Evolutionary conservation across 1,284 basidiomycete species (phyloP).

Genomic region (Trichosporon sp.): DNA sequence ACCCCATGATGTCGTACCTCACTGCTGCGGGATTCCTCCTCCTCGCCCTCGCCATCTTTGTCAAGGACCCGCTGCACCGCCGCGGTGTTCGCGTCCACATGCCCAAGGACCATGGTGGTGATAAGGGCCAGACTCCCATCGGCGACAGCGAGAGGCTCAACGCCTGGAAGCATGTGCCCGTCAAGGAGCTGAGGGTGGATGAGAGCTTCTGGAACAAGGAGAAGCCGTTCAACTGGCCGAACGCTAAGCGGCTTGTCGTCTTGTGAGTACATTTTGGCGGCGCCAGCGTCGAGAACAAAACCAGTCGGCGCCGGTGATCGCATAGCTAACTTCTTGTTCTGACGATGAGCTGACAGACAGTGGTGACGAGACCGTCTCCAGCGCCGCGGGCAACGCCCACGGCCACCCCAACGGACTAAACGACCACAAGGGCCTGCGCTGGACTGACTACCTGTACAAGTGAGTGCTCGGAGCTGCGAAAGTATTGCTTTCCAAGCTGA

Average conservation of each 20-base stretch:
- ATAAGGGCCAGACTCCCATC: background rate
- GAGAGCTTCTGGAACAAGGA: background rate
- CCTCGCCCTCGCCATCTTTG: background rate
- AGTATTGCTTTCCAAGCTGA: too few relatives aligned
- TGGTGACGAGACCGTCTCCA: background rate
- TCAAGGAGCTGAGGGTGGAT: background rate
- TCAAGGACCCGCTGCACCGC: background rate
- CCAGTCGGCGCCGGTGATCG: too few relatives aligned
- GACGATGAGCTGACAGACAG: background rate
- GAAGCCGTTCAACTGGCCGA: background rate
- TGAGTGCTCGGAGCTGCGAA: background rate
- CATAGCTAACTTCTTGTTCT: too few relatives aligned
- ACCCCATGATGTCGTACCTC: background rate
- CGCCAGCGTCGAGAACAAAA: too few relatives aligned
- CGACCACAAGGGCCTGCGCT: background rate
- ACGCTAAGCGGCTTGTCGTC: background rate
- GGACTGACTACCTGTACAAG: background rate
- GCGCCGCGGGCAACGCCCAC: background rate
- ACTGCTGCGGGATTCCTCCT: background rate
- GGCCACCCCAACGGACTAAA: background rate
- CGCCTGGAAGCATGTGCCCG: background rate
- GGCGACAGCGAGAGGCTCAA: background rate
- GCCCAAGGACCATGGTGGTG: background rate
- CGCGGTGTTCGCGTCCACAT: background rate
- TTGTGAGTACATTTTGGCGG: background rate